Percentiles rank a stretch among this genome's conserved stretches.
These are phyloP conservation scores for Osmanthus fragrans DNA, from an alignment of 257 asterid genomes.

Conservation along the genomic window DNA sequence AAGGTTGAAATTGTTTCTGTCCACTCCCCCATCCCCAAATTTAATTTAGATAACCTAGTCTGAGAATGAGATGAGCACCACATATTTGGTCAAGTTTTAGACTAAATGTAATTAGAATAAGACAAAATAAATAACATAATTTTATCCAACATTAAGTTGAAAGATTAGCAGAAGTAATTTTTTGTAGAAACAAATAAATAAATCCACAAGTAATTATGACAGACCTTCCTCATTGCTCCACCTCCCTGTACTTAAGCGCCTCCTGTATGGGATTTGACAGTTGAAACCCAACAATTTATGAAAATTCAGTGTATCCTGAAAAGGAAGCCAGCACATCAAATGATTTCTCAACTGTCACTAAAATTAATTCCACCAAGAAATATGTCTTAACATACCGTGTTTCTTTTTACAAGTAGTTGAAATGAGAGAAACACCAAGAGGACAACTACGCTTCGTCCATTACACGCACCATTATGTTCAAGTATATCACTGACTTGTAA, in stretches of 20 bases:
- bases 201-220: constrained; percentile 6
- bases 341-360: constrained; percentile 17
- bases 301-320: constrained; percentile 84
- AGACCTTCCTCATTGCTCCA: constrained; percentile 62
- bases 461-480: constrained; percentile 89
- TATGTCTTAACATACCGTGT: constrained; percentile 52
- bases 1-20: neutral
- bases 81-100: neutral
- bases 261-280: constrained; percentile 59
- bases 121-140: neutral
- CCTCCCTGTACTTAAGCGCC: constrained; percentile 40
- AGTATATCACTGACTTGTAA: constrained; percentile 92
- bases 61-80: constrained; percentile 10
- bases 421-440: constrained; percentile 89
- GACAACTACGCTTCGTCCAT: constrained; percentile 76
- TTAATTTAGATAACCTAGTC: neutral
- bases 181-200: constrained; percentile 2
- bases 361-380: constrained; percentile 12
- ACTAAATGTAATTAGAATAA: neutral
- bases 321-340: constrained; percentile 25
- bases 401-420: constrained; percentile 90
- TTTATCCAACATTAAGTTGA: neutral
- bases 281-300: constrained; percentile 81
- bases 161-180: neutral
- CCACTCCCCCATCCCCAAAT: neutral